These are phyloP conservation scores for Poronia punctata DNA, from an alignment of 495 filamentous ascomycete genomes.

Conservation along the genomic window DNA sequence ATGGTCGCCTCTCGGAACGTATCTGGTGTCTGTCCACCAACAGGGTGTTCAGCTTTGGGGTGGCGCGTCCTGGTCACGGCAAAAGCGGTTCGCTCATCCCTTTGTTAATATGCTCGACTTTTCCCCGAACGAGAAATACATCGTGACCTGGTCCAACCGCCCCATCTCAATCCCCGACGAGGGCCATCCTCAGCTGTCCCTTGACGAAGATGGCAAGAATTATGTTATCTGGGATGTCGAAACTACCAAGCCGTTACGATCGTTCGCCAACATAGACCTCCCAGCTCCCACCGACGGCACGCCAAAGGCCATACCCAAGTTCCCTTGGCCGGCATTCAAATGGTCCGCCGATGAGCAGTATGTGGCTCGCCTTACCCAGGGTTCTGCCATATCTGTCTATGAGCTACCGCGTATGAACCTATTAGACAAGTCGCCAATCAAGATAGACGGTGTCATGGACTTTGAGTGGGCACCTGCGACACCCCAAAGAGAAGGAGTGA, in stretches of 20 bases:
- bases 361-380: slow-evolving; percentile 83
- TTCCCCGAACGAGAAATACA: slow-evolving; percentile 84
- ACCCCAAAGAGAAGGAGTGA: slow-evolving; percentile 69
- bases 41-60: slow-evolving; percentile 98
- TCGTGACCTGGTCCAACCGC: slow-evolving; percentile 92
- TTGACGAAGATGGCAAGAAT: slow-evolving; percentile 97
- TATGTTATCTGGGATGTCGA: slow-evolving; percentile 98
- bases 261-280: slow-evolving; percentile 80
- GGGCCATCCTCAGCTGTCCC: slow-evolving; percentile 67
- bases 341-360: slow-evolving; percentile 98
- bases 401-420: slow-evolving; percentile 89
- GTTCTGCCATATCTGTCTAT: slow-evolving; percentile 86
- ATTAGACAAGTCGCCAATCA: slow-evolving; percentile 80
- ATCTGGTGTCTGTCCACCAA: slow-evolving; percentile 84
- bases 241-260: slow-evolving; percentile 81
- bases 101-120: slow-evolving; percentile 94
- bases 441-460: slow-evolving; percentile 93
- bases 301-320: slow-evolving; percentile 68
- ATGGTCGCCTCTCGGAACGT: slow-evolving; percentile 95
- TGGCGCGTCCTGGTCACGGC: slow-evolving; percentile 77
- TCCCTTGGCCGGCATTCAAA: slow-evolving; percentile 98
- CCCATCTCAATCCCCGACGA: slow-evolving; percentile 85
- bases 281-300: slow-evolving; percentile 47
- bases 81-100: slow-evolving; percentile 89
- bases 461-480: slow-evolving; percentile 94